A percentile compares a stretch with the other conserved stretches of the same genome.
Conservation (phyloP, 352 stramenopile genomes). For the Pythium dissotocum region DNA sequence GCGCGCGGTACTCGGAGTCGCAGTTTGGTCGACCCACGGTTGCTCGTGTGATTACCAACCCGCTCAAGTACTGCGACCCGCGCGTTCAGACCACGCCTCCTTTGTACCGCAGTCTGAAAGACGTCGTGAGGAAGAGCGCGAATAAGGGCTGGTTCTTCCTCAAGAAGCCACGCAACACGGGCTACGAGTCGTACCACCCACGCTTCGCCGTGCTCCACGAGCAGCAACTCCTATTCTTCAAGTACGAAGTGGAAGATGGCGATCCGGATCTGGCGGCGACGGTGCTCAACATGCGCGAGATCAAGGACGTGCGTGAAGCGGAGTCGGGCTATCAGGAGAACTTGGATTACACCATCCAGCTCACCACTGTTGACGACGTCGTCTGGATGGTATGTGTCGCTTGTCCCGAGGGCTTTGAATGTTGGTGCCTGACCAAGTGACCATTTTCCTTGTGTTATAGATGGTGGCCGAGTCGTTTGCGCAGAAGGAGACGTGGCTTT, state of each 20-base stretch:
- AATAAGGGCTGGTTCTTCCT: conserved; percentile 85
- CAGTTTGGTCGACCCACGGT: conserved; percentile 57
- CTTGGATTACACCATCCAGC: conserved; percentile 84
- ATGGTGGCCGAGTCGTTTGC: conserved; percentile 76
- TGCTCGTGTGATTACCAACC: conserved; percentile 78
- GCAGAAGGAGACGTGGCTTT: conserved; percentile 87
- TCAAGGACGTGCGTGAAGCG: conserved; percentile 83
- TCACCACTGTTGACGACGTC: conserved; percentile 70
- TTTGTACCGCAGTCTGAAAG: conserved; percentile 75
- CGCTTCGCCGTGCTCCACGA: conserved; percentile 85
- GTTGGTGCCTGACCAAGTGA: too few species aligned
- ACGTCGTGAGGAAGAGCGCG: conserved; percentile 65
- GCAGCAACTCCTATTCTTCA: conserved; percentile 79
- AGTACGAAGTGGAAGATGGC: conserved; percentile 82
- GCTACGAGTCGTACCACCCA: conserved; percentile 77
- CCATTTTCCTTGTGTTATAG: conserved; percentile 28
- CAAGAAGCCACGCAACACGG: conserved; percentile 64
- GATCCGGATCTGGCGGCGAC: conserved; percentile 55
- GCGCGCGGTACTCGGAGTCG: conserved; percentile 50
- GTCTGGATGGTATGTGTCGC: conserved; percentile 71
- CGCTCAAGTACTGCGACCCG: conserved; percentile 71
- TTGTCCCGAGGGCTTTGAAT: too few species aligned
- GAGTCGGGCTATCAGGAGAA: conserved; percentile 82
- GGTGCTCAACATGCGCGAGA: conserved; percentile 66
- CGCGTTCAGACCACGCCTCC: conserved; percentile 46